phyloP scores from a whole-genome alignment of 129 eudicot genomes.

The Saposhnikovia divaricata region DNA sequence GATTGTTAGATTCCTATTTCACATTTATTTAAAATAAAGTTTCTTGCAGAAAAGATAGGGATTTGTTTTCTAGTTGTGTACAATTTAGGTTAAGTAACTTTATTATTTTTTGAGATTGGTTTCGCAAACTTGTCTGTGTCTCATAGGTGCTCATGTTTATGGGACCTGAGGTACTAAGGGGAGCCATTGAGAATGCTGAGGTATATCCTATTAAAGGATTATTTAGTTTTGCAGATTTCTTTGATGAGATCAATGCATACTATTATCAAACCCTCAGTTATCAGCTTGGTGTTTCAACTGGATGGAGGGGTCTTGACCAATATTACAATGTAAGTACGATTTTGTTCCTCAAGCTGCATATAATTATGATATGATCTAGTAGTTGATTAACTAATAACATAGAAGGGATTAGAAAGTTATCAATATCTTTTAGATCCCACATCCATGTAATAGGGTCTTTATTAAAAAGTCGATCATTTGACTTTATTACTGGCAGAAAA shows the following conservation, averaged over 20 bases:
- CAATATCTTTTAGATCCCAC: neutral
- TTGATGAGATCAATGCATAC: slow-evolving; percentile 70
- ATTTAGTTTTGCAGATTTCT: slow-evolving; percentile 62
- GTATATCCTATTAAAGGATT: slow-evolving; percentile 80
- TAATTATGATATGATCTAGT: neutral
- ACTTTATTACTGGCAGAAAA: neutral
- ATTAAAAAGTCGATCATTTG: neutral
- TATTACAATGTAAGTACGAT: slow-evolving; percentile 61
- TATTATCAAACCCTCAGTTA: slow-evolving; percentile 66
- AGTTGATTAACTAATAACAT: neutral
- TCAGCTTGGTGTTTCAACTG: slow-evolving; percentile 86
- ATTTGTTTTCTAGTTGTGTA: neutral
- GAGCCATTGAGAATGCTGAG: slow-evolving; percentile 67
- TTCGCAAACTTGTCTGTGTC: neutral
- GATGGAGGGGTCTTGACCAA: slow-evolving; percentile 69
- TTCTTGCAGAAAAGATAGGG: neutral
- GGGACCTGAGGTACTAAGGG: slow-evolving; percentile 69
- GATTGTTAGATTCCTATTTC: neutral
- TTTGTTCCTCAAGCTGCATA: neutral
- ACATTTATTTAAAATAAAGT: too few relatives aligned
- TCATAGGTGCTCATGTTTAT: slow-evolving; percentile 68
- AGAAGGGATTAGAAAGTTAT: neutral
- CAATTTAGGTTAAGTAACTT: neutral
- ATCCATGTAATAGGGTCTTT: neutral
- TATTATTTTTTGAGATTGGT: neutral